Percentiles rank a stretch among this genome's conserved stretches.
phyloP scores from a whole-genome alignment of 2,329 filamentous ascomycete species.

The Clarireedia homoeocarpa region DNA sequence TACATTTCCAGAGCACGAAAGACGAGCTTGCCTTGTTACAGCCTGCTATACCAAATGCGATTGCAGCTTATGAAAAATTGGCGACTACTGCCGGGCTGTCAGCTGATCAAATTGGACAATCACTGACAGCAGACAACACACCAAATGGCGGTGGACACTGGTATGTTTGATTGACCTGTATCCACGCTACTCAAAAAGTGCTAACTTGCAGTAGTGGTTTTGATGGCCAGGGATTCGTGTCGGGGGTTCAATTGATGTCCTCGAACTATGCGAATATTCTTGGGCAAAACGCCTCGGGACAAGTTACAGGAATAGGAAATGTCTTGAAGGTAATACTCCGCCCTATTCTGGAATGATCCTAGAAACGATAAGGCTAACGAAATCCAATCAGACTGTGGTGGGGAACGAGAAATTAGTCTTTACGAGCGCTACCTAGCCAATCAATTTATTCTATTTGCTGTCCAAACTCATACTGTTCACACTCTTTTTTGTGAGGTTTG shows the following conservation, averaged over 20 bases:
- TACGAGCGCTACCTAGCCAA: slow-evolving; percentile 7
- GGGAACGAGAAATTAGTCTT: slow-evolving; percentile 23
- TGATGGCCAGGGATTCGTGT: slow-evolving; percentile 44
- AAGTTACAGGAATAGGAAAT: slow-evolving; percentile 42
- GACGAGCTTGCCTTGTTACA: slow-evolving; percentile 41
- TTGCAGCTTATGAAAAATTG: slow-evolving; percentile 43
- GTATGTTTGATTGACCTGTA: slow-evolving; percentile 1
- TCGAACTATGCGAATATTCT: slow-evolving; percentile 45
- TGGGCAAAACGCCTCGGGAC: slow-evolving; percentile 40
- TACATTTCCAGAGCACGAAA: slow-evolving; percentile 50
- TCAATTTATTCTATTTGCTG: background rate
- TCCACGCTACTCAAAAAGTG: background rate
- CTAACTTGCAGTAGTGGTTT: slow-evolving; percentile 36
- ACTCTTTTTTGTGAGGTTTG: too few species aligned
- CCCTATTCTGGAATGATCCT: background rate
- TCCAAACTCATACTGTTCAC: background rate
- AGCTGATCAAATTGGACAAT: slow-evolving; percentile 37
- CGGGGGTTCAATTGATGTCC: slow-evolving; percentile 49
- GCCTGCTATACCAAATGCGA: slow-evolving; percentile 40
- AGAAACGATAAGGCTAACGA: background rate
- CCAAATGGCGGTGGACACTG: slow-evolving; percentile 49
- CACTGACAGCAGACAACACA: slow-evolving; percentile 50
- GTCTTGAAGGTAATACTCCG: slow-evolving; percentile 33
- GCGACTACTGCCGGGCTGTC: slow-evolving; percentile 37
- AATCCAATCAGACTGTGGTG: slow-evolving; percentile 12